Evolutionary conservation across 495 filamentous ascomycete genomes (phyloP).

Genomic region (Chaetomium tenue): DNA sequence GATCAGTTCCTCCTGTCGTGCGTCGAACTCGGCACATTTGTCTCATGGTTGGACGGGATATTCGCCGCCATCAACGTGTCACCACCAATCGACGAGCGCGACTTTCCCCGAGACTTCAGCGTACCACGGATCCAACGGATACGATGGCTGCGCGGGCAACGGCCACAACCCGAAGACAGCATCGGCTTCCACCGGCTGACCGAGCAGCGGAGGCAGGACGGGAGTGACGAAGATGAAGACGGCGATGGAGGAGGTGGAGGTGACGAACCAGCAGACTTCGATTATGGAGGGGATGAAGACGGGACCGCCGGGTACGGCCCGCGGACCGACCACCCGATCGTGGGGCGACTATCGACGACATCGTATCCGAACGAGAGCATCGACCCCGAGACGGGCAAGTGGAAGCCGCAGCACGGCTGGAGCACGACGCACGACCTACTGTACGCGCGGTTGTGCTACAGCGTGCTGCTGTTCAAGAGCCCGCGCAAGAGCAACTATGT

Average conservation of each 20-base stretch:
- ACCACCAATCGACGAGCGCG: constrained; percentile 61
- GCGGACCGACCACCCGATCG: constrained; percentile 28
- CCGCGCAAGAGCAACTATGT: constrained; percentile 50
- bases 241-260: constrained; percentile 16
- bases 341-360: constrained; percentile 34
- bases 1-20: constrained; percentile 64
- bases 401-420: constrained; percentile 48
- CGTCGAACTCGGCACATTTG: constrained; percentile 50
- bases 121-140: constrained; percentile 46
- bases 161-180: constrained; percentile 31
- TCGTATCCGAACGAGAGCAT: constrained; percentile 39
- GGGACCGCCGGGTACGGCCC: constrained; percentile 13
- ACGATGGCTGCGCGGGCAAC: constrained; percentile 36
- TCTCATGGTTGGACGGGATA: constrained; percentile 61
- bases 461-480: constrained; percentile 45
- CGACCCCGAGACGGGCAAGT: constrained; percentile 48
- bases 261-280: constrained; percentile 19
- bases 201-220: constrained; percentile 23
- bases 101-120: constrained; percentile 57
- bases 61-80: constrained; percentile 62
- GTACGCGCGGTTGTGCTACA: constrained; percentile 55
- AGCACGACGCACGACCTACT: constrained; percentile 51
- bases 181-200: constrained; percentile 29
- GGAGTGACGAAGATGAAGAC: constrained; percentile 21
- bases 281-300: constrained; percentile 8